phyloP scores from a whole-genome alignment of 208 protist genomes.

The Leishmania turanica region DNA sequence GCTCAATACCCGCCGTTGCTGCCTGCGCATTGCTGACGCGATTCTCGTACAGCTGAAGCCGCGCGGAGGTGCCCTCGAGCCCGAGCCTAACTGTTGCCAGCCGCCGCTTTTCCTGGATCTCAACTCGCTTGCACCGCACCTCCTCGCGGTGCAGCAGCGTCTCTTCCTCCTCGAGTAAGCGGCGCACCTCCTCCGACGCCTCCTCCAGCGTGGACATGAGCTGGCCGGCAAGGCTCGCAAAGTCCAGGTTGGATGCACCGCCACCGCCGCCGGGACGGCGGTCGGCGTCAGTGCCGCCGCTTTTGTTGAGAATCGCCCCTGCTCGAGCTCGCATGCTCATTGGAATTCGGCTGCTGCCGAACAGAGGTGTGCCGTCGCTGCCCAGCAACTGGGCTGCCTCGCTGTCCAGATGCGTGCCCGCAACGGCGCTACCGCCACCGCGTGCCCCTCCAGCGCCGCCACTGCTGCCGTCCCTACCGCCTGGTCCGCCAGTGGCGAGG shows the following conservation, averaged over 20 bases:
- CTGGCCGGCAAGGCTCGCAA: slow-evolving; percentile 35
- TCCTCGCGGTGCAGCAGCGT: slow-evolving; percentile 46
- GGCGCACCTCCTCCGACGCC: slow-evolving; percentile 53
- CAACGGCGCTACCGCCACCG: slow-evolving; percentile 19
- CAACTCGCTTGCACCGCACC: slow-evolving; percentile 68
- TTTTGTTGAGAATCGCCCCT: not conserved
- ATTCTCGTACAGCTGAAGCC: slow-evolving; percentile 82
- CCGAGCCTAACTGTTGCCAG: slow-evolving; percentile 76
- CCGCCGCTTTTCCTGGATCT: slow-evolving; percentile 72
- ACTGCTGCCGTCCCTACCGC: slow-evolving; percentile 1
- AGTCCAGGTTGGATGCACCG: slow-evolving; percentile 27
- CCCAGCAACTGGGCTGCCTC: slow-evolving; percentile 28
- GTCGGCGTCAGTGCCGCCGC: not conserved
- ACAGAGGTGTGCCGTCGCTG: slow-evolving; percentile 45
- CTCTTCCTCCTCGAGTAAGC: slow-evolving; percentile 57
- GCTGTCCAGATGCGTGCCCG: slow-evolving; percentile 16
- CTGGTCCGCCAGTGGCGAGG: slow-evolving; percentile 6
- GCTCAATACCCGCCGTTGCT: slow-evolving; percentile 86
- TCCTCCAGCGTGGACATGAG: slow-evolving; percentile 55
- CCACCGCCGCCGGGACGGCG: not conserved
- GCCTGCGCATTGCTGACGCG: slow-evolving; percentile 82
- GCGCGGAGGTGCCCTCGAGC: slow-evolving; percentile 72
- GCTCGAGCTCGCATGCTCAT: slow-evolving; percentile 17
- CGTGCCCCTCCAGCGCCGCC: not conserved
- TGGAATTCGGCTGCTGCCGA: slow-evolving; percentile 33